phyloP scores from a whole-genome alignment of 2,329 filamentous ascomycete species.

The Fusarium decemcellulare region DNA sequence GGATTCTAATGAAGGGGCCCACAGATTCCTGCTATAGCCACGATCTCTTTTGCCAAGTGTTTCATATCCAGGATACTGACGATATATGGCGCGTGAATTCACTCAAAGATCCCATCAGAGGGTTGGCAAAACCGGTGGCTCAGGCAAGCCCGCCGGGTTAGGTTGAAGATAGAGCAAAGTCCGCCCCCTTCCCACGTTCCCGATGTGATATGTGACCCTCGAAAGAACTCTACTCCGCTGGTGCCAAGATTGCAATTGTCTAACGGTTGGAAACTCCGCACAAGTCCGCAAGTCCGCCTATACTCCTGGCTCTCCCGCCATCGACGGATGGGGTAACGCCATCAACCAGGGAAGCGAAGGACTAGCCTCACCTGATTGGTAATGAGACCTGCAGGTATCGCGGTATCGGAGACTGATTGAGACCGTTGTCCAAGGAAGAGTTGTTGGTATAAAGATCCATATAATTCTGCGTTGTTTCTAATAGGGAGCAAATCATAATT shows the following conservation, averaged over 20 bases:
- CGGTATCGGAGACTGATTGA: neutral
- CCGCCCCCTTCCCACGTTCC: no score
- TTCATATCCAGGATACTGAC: no score
- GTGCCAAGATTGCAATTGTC: no score
- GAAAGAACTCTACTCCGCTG: no score
- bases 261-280: neutral
- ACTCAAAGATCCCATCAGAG: no score
- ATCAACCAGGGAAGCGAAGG: neutral
- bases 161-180: no score
- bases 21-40: neutral
- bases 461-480: neutral
- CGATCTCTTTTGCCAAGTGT: neutral
- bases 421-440: no score
- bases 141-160: no score
- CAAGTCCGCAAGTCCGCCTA: neutral
- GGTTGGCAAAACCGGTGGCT: no score
- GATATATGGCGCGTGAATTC: no score
- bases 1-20: neutral
- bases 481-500: no score
- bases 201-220: no score
- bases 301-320: neutral
- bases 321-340: neutral
- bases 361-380: neutral
- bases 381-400: neutral
- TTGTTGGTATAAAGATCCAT: neutral